These are phyloP conservation scores for Phytopythium boreale DNA, from an alignment of 352 stramenopile species.

Conservation along the genomic window DNA sequence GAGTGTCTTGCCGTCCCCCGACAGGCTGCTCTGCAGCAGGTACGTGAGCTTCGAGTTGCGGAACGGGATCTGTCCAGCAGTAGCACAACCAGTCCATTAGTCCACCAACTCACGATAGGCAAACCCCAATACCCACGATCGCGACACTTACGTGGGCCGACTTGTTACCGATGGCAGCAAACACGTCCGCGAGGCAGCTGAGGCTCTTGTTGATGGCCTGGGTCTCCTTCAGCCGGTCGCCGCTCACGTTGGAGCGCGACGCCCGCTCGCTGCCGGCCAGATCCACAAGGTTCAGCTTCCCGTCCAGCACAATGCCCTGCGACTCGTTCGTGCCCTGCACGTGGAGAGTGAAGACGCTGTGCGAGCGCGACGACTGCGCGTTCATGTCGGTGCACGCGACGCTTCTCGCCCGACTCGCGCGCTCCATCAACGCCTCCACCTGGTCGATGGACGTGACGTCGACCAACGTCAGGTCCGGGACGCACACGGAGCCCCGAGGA, in stretches of 20 bases:
- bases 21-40: constrained; percentile 80
- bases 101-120: no score
- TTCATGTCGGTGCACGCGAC: constrained; percentile 95
- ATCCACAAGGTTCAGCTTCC: constrained; percentile 78
- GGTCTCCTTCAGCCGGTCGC: constrained; percentile 94
- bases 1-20: constrained; percentile 98
- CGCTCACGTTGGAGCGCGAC: constrained; percentile 84
- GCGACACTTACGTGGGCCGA: constrained; percentile 83
- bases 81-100: background rate
- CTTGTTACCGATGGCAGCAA: constrained; percentile 95
- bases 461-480: constrained; percentile 58
- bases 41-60: constrained; percentile 86
- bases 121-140: background rate
- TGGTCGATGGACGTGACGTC: constrained; percentile 51
- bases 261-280: constrained; percentile 79
- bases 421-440: constrained; percentile 80
- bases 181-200: constrained; percentile 98
- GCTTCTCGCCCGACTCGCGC: constrained; percentile 57
- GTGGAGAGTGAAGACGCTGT: constrained; percentile 81
- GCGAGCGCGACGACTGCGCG: constrained; percentile 69
- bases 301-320: constrained; percentile 59
- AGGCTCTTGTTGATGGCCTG: constrained; percentile 99
- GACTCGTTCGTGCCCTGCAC: constrained; percentile 82
- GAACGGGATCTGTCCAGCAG: constrained; percentile 41
- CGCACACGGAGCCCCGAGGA: constrained; percentile 53